phyloP scores from a whole-genome alignment of 352 stramenopile genomes.

The Phytopythium litorale region DNA sequence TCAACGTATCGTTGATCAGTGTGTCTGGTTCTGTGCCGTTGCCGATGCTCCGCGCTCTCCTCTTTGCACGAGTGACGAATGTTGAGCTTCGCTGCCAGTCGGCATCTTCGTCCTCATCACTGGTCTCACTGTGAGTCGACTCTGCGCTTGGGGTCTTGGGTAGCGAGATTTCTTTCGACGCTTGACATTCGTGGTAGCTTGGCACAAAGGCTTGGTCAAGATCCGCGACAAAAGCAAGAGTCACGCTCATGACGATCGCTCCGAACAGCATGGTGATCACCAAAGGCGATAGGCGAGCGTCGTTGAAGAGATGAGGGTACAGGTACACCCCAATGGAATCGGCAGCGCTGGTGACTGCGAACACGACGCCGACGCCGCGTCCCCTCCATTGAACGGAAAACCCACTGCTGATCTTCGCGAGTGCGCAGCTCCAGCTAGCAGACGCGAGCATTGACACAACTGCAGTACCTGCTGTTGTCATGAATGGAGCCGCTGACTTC shows the following conservation, averaged over 20 bases:
- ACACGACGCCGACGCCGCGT: background rate
- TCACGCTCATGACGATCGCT: background rate
- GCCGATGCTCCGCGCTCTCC: background rate
- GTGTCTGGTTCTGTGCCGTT: too few species aligned
- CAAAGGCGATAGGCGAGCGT: background rate
- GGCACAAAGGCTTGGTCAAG: background rate
- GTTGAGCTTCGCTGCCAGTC: background rate
- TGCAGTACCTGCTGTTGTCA: background rate
- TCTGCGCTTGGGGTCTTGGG: background rate
- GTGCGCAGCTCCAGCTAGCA: background rate
- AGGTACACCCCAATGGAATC: background rate
- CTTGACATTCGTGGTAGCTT: background rate
- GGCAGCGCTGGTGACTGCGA: background rate
- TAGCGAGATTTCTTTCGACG: background rate
- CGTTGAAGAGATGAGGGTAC: slow-evolving; percentile 5
- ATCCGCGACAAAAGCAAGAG: background rate
- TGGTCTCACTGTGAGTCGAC: background rate
- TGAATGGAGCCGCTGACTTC: background rate
- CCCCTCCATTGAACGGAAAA: background rate
- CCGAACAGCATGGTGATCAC: background rate
- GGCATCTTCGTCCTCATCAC: background rate
- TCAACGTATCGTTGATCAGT: too few species aligned
- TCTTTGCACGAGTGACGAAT: background rate
- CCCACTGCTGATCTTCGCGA: background rate
- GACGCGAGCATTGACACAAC: background rate